Evolutionary conservation across 495 filamentous ascomycete species (phyloP), one percentile per base, ranked within the genome.

Genomic region (Pseudoneurospora amorphoporcata): DNA sequence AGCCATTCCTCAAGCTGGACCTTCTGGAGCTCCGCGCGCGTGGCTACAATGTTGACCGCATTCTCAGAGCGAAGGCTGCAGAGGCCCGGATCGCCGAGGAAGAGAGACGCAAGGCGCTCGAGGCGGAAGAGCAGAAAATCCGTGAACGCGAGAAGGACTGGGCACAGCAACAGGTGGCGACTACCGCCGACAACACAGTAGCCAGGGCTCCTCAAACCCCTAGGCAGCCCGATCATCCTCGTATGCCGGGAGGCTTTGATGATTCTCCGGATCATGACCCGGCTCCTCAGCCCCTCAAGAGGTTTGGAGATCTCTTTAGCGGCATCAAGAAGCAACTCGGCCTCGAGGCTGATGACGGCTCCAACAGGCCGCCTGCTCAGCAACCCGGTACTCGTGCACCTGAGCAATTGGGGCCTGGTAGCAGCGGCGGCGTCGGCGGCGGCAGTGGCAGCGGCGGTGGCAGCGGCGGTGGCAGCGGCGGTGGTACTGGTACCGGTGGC

Each of bases 1-100:
- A 97, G 78, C 93, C 91, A 74, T 88, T 99, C 70, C 82, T 99
- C 40, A 92, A 90, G 75, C 80, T 86, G 70, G 91, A 92, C 73
- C 83, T 99, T 12, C 83, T 90, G 43, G 88, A 93, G 73, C 83
- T 99, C 10, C 89, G 90, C 76, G 86, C 86, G 32, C 92, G 94
- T 72, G 95, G 95, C 4, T 97, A 95, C 82, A 98, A 99, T 75
- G 95, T 98, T 47, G 92, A 95, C 71, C 89, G 95, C 17, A 97
- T 98, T 76, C 85, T 99, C 23, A 88, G 91, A 39, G 88, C 90
- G 40, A 94, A 94, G 81, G 93, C 90, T 12, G 90, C 91, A 7
- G 94, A 98, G 78, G 90, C 92, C 16, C 87, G 91, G 38, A 89
- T 98, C 75, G 94, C 92, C 6, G 92, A 98, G 75, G 90, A 93